Evolutionary conservation across 768 basidiomycete species (phyloP).

Genomic region (Gloeopeniophorella convolvens): DNA sequence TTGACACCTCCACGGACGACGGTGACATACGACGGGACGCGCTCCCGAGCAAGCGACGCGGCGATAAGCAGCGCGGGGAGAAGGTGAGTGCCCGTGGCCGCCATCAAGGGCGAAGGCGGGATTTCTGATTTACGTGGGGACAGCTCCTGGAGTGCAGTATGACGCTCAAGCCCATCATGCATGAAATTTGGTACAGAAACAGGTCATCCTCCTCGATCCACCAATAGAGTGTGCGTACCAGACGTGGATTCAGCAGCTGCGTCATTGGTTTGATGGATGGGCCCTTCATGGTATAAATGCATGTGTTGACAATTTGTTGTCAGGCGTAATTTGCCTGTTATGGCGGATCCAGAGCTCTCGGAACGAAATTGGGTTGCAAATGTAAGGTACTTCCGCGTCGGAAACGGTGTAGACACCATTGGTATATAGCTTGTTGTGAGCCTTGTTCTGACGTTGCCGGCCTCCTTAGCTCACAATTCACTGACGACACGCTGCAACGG

Average conservation of each 20-base stretch:
- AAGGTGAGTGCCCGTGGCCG: constrained; percentile 41
- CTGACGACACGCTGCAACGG: too few species aligned
- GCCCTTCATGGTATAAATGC: neutral
- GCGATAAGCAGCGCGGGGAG: constrained; percentile 65
- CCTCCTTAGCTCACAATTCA: too few species aligned
- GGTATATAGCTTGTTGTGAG: too few species aligned
- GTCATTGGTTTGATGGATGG: constrained; percentile 69
- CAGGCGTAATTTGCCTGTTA: constrained; percentile 81
- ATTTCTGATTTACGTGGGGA: neutral
- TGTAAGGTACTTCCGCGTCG: constrained; percentile 65
- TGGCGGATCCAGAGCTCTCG: constrained; percentile 87
- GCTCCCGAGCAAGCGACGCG: constrained; percentile 52
- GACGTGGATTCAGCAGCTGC: too few species aligned
- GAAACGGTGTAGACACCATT: too few species aligned
- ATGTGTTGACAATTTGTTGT: constrained; percentile 4
- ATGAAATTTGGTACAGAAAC: constrained; percentile 95
- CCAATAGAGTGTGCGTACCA: constrained; percentile 95
- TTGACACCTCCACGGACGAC: constrained; percentile 67
- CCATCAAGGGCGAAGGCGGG: neutral
- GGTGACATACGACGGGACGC: constrained; percentile 50
- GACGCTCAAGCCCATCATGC: constrained; percentile 76
- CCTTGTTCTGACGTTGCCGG: too few species aligned
- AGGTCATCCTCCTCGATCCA: constrained; percentile 96
- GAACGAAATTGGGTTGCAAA: constrained; percentile 92
- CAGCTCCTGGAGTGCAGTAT: constrained; percentile 69